Conservation (phyloP, 139 green algal species). For the Desmodesmus armatus region DNA sequence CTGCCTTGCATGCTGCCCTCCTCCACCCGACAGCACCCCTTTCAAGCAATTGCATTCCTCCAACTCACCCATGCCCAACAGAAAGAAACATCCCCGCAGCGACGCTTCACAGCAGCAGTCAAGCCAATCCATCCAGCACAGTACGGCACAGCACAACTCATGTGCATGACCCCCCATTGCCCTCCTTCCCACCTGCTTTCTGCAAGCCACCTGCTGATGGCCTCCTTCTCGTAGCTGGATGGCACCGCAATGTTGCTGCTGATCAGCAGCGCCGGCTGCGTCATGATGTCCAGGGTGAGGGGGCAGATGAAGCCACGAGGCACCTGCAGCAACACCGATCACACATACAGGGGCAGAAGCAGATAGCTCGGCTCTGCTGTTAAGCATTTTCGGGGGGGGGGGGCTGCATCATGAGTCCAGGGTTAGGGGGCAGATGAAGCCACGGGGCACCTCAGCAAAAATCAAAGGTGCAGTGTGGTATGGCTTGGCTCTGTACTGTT, state of each 20-base stretch:
- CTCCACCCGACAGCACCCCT: too few species aligned
- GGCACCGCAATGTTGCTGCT: neutral
- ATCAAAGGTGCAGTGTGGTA: conserved; percentile 11
- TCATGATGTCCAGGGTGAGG: conserved; percentile 32
- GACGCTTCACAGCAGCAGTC: too few species aligned
- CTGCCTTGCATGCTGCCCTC: too few species aligned
- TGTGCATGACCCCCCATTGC: too few species aligned
- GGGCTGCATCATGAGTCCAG: conserved; percentile 26
- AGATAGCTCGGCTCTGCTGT: conserved; percentile 5
- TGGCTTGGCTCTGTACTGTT: neutral
- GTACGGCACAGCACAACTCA: too few species aligned
- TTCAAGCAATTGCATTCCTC: too few species aligned
- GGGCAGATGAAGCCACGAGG: conserved; percentile 40
- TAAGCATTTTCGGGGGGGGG: too few species aligned
- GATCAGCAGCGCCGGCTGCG: conserved; percentile 42
- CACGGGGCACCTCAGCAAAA: conserved; percentile 25
- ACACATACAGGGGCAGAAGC: conserved; percentile 32
- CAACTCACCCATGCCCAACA: too few species aligned
- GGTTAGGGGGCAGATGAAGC: conserved; percentile 38
- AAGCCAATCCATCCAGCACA: too few species aligned
- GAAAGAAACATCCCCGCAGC: too few species aligned
- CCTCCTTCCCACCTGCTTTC: conserved; percentile 21
- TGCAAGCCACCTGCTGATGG: conserved; percentile 32
- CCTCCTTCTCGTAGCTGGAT: conserved; percentile 31
- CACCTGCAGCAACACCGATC: neutral